Evolutionary conservation across 345 rosid species (phyloP), one percentile per base, ranked within the genome.

Genomic region (Aquilaria sinensis): DNA sequence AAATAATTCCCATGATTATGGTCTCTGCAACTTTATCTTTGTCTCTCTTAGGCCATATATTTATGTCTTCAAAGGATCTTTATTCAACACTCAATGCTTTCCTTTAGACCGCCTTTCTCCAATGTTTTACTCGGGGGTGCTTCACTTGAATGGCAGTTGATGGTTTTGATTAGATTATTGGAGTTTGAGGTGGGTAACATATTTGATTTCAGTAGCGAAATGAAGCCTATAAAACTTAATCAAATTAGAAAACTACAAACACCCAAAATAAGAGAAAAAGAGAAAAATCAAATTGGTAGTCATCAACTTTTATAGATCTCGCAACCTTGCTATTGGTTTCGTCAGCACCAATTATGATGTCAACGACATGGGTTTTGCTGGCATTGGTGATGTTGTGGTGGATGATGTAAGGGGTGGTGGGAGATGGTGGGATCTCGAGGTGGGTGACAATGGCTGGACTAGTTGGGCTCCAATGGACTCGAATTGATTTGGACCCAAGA

Each of bases 11-110:
- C 78, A 83, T 67, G 84, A 78, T 10, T 92, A 89, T 69, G 92
- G 96, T 4, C 98, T 84, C 71, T 87, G 93, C 74, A 92, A 92
- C 68, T 92, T 92, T 85, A 81, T 78, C 61, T 77, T 96, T 45
- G 55, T 93, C 9, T 75, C 84, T 13, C 72, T 93, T 4, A 91
- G 93, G 5, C 77, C 81, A 9, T 33, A 68, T 53, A 76, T 92
- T 53, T 93, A 87, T 55, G 86, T 89, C 10, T 83, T 93, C 45
- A 97, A 97, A 2, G 97, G 98, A 0, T 89, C 94, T 29, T 85
- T 81, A 31, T 92, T 92, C 60, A 96, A 92, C 48, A 75, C 92
- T 0, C 89, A 97, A 5, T 81, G 97, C 4, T 89, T 71, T 61
- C 98, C 98, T 51, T 72, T 93, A 0, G 92, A 93, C 62, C 83